Evolutionary conservation across 441 rosid genomes (phyloP).

Genomic region (Macaranga tanarius): DNA sequence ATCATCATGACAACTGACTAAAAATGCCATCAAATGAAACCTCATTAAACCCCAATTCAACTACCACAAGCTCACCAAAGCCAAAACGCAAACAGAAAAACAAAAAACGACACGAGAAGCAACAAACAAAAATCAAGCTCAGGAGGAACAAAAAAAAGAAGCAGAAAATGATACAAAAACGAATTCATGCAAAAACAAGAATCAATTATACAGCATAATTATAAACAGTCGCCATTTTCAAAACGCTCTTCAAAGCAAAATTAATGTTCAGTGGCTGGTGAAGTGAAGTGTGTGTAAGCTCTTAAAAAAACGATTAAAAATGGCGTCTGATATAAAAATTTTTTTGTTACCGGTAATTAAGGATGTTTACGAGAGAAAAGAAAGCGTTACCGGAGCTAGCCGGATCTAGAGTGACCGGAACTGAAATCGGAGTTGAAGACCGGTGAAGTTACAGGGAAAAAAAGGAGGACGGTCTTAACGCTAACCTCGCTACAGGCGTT

Average conservation of each 20-base stretch:
- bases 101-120: not conserved
- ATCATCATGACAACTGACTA: not conserved
- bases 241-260: not conserved
- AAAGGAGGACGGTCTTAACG: constrained; percentile 17
- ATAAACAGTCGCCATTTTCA: constrained; percentile 13
- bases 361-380: not conserved
- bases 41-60: constrained; percentile 5
- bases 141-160: not conserved
- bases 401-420: constrained; percentile 26
- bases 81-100: not conserved
- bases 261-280: not conserved
- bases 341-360: not conserved
- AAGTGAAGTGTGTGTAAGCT: not conserved
- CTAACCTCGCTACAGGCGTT: not conserved
- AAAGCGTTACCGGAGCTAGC: constrained; percentile 22
- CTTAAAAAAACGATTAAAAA: not conserved
- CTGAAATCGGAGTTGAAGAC: constrained; percentile 20
- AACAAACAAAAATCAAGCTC: not conserved
- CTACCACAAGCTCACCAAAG: not conserved
- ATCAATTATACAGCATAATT: not conserved
- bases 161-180: not conserved
- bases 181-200: not conserved
- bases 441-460: constrained; percentile 1
- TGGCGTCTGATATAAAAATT: not conserved
- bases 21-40: not conserved